Conservation (phyloP, 108 stramenopile species). For the Skeletonema marinoi region DNA sequence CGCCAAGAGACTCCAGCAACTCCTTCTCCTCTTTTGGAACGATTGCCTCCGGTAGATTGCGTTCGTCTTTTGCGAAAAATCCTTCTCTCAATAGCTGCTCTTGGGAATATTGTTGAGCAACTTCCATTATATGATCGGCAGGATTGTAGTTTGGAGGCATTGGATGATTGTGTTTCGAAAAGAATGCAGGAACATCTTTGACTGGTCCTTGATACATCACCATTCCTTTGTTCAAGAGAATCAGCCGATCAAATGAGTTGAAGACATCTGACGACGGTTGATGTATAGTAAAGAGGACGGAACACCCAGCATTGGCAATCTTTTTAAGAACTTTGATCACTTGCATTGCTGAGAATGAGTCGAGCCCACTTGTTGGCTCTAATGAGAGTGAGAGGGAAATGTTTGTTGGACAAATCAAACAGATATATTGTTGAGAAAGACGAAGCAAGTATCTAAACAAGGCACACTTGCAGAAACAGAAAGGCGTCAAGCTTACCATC, state of each 20-base stretch:
- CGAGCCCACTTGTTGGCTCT: constrained; percentile 74
- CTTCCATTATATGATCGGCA: constrained; percentile 81
- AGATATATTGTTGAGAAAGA: neutral
- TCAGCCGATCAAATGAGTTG: constrained; percentile 72
- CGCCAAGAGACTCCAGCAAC: constrained; percentile 49
- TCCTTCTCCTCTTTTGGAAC: constrained; percentile 35
- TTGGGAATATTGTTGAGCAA: constrained; percentile 57
- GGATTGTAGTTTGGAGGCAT: constrained; percentile 77
- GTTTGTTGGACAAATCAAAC: too few relatives aligned
- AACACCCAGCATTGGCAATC: constrained; percentile 77
- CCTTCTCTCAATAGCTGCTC: constrained; percentile 51
- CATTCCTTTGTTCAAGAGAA: constrained; percentile 69
- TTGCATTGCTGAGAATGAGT: constrained; percentile 76
- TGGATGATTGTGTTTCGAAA: constrained; percentile 57
- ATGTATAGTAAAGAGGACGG: constrained; percentile 91
- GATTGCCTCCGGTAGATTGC: constrained; percentile 38
- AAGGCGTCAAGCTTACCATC: constrained; percentile 46
- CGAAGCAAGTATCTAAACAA: neutral
- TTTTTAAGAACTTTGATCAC: constrained; percentile 78
- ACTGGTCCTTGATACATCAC: constrained; percentile 78
- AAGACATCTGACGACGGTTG: constrained; percentile 90
- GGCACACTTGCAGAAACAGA: neutral
- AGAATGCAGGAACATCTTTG: constrained; percentile 49
- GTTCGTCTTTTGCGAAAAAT: constrained; percentile 58
- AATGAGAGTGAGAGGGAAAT: neutral